Base-by-base conservation (phyloP, 768 basidiomycete species). In the Rhodosporidiobolus sp. region DNA sequence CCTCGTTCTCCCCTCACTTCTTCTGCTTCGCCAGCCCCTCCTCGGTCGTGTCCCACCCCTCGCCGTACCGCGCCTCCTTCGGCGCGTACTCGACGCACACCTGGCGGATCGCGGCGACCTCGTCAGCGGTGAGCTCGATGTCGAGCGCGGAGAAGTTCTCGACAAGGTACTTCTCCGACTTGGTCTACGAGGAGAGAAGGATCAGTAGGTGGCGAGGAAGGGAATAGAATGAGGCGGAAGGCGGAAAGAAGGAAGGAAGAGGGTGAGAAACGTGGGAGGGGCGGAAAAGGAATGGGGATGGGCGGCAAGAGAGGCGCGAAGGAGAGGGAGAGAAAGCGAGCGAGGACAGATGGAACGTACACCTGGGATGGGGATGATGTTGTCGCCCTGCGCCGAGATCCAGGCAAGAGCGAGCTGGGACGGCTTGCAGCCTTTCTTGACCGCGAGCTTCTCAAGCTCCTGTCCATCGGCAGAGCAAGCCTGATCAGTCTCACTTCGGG, bases 111-210 rank as follows among this genome's bases (percentile, higher is more conserved):
- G 82, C 81, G 65, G 79, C 76, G 53, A 83, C 48, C 55, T 87
- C 87, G 19, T 80, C 78, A 4, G 80, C 74, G 22, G 81, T 79
- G 52, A 88, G 80, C 43, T 76, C 79, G 32, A 87, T 75, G 48
- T 84, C 79, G 30, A 82, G 81, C 3, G 83, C 83, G 22, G 78
- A 77, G 52, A 84, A 80, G 69, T 86, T 86, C 77, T 87, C 85
- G 24, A 85, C 84, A 45, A 85, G 82, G 3, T 82, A 79, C 61
- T 81, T 78, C 52, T 83, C 84, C 67, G 77, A 79, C 28, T 80
- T 81, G n/a, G 71, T 72, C 74, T 73, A 58, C 49, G 34, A 7
- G n/a, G 35, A 2, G 24, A 35, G n/a, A 1, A 14, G 38, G 43
- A 20, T 22, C 6, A 14, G 11, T 24, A 45, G 49, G 6, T 22